Conservation (phyloP, 2,329 filamentous ascomycete genomes). For the Alternaria angustiovoidea region DNA sequence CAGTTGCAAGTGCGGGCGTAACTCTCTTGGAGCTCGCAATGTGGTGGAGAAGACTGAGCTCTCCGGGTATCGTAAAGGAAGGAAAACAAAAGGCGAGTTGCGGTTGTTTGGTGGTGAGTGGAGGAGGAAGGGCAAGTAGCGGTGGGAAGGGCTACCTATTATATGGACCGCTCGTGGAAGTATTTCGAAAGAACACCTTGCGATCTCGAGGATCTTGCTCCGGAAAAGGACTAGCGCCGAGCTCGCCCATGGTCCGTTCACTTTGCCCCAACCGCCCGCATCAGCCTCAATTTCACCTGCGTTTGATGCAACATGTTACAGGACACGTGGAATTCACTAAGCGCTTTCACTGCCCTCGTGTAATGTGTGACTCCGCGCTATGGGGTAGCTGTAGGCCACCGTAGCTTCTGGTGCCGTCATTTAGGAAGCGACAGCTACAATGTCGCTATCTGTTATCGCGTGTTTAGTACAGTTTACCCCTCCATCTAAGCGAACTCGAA, state of each 20-base stretch:
- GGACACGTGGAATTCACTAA: conserved; percentile 42
- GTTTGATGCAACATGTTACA: conserved; percentile 37
- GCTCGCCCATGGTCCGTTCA: conserved; percentile 31
- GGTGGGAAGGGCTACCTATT: conserved; percentile 36
- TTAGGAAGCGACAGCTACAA: not conserved
- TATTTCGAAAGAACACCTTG: conserved; percentile 45
- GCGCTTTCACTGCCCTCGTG: not conserved
- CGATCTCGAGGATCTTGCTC: conserved; percentile 32
- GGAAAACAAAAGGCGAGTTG: conserved; percentile 27
- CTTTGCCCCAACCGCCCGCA: conserved; percentile 30
- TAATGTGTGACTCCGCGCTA: conserved; percentile 8
- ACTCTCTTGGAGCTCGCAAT: conserved; percentile 38
- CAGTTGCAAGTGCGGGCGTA: conserved; percentile 28
- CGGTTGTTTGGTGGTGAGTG: conserved; percentile 27
- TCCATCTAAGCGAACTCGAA: conserved; percentile 16
- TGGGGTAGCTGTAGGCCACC: conserved; percentile 9
- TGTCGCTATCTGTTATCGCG: conserved; percentile 9
- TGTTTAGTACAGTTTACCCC: conserved; percentile 10
- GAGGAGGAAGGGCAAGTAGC: conserved; percentile 29
- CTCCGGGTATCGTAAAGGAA: conserved; percentile 44
- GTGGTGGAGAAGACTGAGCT: conserved; percentile 31
- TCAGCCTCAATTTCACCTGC: conserved; percentile 42
- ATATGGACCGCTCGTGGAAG: conserved; percentile 39
- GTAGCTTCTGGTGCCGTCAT: not conserved
- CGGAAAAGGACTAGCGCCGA: conserved; percentile 29